Evolutionary conservation across 805 yeast genomes (phyloP).

Genomic region (Candida ipomoeae): DNA sequence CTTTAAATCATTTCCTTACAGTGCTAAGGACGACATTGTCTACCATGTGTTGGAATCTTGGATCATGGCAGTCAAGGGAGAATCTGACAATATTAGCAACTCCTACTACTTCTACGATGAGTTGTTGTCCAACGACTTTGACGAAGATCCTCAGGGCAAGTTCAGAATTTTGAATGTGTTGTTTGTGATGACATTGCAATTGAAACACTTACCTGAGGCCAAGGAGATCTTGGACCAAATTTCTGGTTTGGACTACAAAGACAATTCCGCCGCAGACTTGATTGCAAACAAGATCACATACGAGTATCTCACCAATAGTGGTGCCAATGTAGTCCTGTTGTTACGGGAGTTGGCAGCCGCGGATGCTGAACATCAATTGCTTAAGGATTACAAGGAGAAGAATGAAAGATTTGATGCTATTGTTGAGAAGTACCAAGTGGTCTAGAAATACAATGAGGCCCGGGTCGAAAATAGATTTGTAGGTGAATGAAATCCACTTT

Average conservation of each 20-base stretch:
- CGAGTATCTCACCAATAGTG: constrained; percentile 43
- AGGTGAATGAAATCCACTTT: background rate
- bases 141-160: constrained; percentile 34
- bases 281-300: constrained; percentile 64
- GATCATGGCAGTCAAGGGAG: constrained; percentile 39
- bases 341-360: constrained; percentile 42
- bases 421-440: constrained; percentile 50
- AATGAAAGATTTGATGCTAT: constrained; percentile 63
- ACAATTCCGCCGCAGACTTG: constrained; percentile 36
- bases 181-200: constrained; percentile 71
- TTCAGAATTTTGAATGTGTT: constrained; percentile 48
- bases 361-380: constrained; percentile 54
- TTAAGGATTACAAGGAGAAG: constrained; percentile 59
- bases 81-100: constrained; percentile 38
- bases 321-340: constrained; percentile 44
- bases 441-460: background rate
- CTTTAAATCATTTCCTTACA: constrained; percentile 32
- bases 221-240: constrained; percentile 50
- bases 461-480: background rate
- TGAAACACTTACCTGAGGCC: constrained; percentile 80
- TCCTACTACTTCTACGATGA: constrained; percentile 74
- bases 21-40: constrained; percentile 60
- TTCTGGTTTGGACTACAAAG: constrained; percentile 36
- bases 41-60: constrained; percentile 79
- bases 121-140: constrained; percentile 49